Percentiles rank a stretch among this genome's conserved stretches.
These are phyloP conservation scores for Ceratocystiopsis brevicomis DNA, from an alignment of 2,329 filamentous ascomycete species.

Conservation along the genomic window DNA sequence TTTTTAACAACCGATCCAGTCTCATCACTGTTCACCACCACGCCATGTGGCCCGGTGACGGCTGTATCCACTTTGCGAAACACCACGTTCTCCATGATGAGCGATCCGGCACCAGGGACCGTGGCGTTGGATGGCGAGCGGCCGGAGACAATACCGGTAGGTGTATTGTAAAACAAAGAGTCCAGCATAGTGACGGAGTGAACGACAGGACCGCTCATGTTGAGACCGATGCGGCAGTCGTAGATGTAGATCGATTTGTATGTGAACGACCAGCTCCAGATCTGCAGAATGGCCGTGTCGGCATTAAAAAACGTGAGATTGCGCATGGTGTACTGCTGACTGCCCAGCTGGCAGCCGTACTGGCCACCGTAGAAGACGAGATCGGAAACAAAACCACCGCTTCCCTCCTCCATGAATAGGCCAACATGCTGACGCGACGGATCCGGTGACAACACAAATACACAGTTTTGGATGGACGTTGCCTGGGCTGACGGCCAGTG, in stretches of 20 bases:
- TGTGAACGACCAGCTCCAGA: conserved; percentile 63
- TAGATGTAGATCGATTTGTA: conserved; percentile 48
- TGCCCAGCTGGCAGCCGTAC: conserved; percentile 37
- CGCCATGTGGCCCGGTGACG: conserved; percentile 22
- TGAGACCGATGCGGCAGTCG: conserved; percentile 45
- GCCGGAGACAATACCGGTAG: conserved; percentile 53
- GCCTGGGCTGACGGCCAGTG: conserved; percentile 55
- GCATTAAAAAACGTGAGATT: conserved; percentile 48
- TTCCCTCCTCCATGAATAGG: conserved; percentile 44
- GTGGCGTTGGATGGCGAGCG: conserved; percentile 15
- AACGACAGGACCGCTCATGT: conserved; percentile 50
- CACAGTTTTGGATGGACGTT: conserved; percentile 38
- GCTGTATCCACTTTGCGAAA: conserved; percentile 22
- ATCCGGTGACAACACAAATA: conserved; percentile 30
- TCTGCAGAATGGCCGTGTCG: conserved; percentile 48
- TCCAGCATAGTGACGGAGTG: conserved; percentile 62
- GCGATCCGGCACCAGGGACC: conserved; percentile 22
- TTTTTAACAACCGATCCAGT: conserved; percentile 30
- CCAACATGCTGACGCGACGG: conserved; percentile 32
- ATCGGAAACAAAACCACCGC: conserved; percentile 49
- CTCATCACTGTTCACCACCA: conserved; percentile 35
- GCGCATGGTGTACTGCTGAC: conserved; percentile 53
- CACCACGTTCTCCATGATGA: conserved; percentile 29
- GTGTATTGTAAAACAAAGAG: conserved; percentile 50
- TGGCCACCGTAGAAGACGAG: conserved; percentile 52